Evolutionary conservation across 768 basidiomycete genomes (phyloP), one percentile per base, ranked within the genome.

Genomic region (Mycena vulgaris): DNA sequence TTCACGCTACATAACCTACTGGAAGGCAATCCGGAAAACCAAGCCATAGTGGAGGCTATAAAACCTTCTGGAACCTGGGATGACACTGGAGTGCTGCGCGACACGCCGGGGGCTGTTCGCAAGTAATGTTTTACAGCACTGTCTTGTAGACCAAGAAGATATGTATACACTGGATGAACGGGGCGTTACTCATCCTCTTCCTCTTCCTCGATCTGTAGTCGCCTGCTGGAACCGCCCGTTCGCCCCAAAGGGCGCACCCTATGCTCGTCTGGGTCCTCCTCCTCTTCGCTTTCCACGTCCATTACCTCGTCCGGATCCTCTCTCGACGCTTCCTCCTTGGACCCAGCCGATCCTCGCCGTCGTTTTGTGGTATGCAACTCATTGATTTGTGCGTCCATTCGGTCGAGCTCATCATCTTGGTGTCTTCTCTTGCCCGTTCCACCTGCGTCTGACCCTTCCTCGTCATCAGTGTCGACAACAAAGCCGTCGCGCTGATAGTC

Each of bases 401-500:
- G 88, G 69, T 95, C 93, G 68, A 94, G 78, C 51, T 82, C 85
- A 42, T 83, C 82, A 47, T 78, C 83, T 16, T 71, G 78, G 25
- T 80, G 79, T 55, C 81, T 83, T 57, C 80, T 82, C 66, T 82
- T 80, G 66, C 81, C 86, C 67, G 79, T 80, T 67, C 80, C 85
- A 67, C 79, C 81, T 63, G 79, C 83, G 63, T 83, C 81, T 40
- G 80, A 82, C 25, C 83, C 86, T 14, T 76, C 84, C 4, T 92
- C 93, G 30, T 93, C 92, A 47, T 94, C 93, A 21, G 90, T 85
- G 73, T 92, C 90, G 14, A 95, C 95, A 31, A 96, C 84, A 75
- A 96, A 96, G 75, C 94, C 94, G 77, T 96, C 94, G 66, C 92
- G 89, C 77, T 94, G 92, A 73, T 95, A 95, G 48, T 94, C 85